Evolutionary conservation across 2,329 filamentous ascomycete genomes (phyloP), one percentile per base, ranked within the genome.

Genomic region (Hysterium pulicare): DNA sequence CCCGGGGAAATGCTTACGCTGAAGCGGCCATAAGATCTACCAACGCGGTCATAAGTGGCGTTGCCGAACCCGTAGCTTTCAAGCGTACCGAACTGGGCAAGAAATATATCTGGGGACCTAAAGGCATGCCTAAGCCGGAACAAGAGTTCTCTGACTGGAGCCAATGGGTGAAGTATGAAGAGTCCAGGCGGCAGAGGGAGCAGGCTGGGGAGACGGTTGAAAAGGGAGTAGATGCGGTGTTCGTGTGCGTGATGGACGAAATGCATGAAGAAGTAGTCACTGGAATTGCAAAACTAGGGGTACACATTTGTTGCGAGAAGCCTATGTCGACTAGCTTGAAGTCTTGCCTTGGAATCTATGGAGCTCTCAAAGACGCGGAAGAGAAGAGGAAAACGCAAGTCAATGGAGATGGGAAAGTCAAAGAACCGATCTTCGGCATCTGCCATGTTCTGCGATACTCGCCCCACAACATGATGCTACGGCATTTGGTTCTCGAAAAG

Each of bases 221-320:
- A 11, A 55, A 65, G 21, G 70, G 69, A 1, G 61, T 79, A 1
- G 75, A 81, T 58, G 76, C 78, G 0, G 76, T 82, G 11, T 83
- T 86, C 53, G 76, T 88, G 34, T 86, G 83, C 64, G 89, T 94
- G 2, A 75, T 91, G 8, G 93, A 98, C 65, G 87, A 95, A 67
- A 84, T 87, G 71, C 93, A 98, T 66, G 82, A 82, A 38, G 84
- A 90, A 42, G 88, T 91, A 36, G 78, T 95, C 17, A 76, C 84
- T 33, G 86, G 81, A 1, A 75, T 95, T 40, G 84, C 86, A 1
- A 79, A 79, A 10, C 69, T 72, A 61, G 78, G 74, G 2, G 70
- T 96, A 36, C 90, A 96, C 64, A 82, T 97, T 50, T 87, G 96
- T 75, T 94, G 90, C 64, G 93, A 98, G 74, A 98, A 98, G 70